These are phyloP conservation scores for Trametes sp. DNA, from an alignment of 1,284 basidiomycete genomes.

Conservation along the genomic window DNA sequence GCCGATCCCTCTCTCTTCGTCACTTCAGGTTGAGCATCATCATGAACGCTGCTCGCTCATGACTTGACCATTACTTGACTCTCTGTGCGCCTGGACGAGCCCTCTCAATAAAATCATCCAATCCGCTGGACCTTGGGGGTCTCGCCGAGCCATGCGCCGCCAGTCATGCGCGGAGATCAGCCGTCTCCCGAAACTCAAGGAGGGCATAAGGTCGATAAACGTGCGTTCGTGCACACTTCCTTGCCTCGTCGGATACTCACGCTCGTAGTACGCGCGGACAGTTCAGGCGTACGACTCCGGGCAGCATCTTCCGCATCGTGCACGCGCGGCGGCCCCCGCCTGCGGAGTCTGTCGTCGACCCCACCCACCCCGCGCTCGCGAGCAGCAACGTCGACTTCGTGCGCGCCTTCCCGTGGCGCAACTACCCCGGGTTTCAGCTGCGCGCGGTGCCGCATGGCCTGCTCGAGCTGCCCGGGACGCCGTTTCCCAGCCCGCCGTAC, in stretches of 20 bases:
- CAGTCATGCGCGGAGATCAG: slow-evolving; percentile 31
- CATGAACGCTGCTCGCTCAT: too few species aligned
- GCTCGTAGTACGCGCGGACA: slow-evolving; percentile 7
- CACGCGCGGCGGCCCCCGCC: slow-evolving; percentile 7
- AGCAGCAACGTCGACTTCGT: slow-evolving; percentile 3
- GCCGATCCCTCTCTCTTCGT: too few species aligned
- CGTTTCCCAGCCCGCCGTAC: slow-evolving; percentile 38
- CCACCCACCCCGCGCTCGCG: slow-evolving; percentile 31
- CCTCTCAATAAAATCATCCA: too few species aligned
- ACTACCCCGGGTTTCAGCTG: slow-evolving; percentile 27
- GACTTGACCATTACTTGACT: too few species aligned
- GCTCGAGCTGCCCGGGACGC: slow-evolving; percentile 22
- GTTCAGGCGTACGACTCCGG: slow-evolving; percentile 43
- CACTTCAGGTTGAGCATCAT: too few species aligned
- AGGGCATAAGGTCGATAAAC: slow-evolving; percentile 31
- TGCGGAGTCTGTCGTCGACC: slow-evolving; percentile 20
- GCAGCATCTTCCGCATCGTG: slow-evolving; percentile 23
- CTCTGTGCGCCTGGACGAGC: too few species aligned
- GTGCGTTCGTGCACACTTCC: slow-evolving; percentile 15
- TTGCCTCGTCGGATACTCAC: neutral
- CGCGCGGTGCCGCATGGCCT: slow-evolving; percentile 39
- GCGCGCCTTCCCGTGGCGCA: slow-evolving; percentile 20
- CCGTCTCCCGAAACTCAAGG: slow-evolving; percentile 25
- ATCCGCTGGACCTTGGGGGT: too few species aligned
- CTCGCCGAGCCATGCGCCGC: neutral